Conservation (phyloP, 305 asterid genomes). For the Salvia sclarea region DNA sequence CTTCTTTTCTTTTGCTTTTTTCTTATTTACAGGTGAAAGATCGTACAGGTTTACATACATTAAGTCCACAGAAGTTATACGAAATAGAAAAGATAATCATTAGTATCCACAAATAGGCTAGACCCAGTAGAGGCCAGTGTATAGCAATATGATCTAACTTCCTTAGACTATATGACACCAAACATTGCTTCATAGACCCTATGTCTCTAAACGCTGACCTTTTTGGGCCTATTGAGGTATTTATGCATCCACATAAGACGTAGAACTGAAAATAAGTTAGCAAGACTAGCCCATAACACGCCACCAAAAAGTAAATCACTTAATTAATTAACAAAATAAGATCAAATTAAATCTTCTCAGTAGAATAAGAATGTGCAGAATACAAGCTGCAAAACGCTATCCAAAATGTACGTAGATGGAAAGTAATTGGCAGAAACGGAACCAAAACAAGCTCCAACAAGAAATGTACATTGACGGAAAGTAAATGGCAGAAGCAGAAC, state of each 20-base stretch:
- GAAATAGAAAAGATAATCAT: constrained; percentile 3
- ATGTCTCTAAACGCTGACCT: not conserved
- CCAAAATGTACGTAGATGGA: constrained; percentile 18
- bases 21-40: not conserved
- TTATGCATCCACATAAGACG: not conserved
- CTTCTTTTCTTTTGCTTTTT: not conserved
- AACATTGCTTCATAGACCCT: constrained; percentile 9
- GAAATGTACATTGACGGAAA: constrained; percentile 24
- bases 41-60: not conserved
- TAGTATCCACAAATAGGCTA: constrained; percentile 10
- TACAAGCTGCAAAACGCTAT: constrained; percentile 21
- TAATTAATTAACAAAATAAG: not conserved
- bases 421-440: constrained; percentile 27
- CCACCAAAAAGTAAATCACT: constrained; percentile 1
- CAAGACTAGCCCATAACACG: constrained; percentile 8
- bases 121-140: not conserved
- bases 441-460: constrained; percentile 19
- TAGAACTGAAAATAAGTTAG: constrained; percentile 14
- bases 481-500: constrained; percentile 23
- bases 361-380: not conserved
- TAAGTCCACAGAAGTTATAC: not conserved
- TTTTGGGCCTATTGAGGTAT: constrained; percentile 3
- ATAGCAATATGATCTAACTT: constrained; percentile 17
- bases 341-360: not conserved
- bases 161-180: constrained; percentile 5